Evolutionary conservation across 2,329 filamentous ascomycete genomes (phyloP), one percentile per base, ranked within the genome.

Genomic region (Talaromyces piceae): DNA sequence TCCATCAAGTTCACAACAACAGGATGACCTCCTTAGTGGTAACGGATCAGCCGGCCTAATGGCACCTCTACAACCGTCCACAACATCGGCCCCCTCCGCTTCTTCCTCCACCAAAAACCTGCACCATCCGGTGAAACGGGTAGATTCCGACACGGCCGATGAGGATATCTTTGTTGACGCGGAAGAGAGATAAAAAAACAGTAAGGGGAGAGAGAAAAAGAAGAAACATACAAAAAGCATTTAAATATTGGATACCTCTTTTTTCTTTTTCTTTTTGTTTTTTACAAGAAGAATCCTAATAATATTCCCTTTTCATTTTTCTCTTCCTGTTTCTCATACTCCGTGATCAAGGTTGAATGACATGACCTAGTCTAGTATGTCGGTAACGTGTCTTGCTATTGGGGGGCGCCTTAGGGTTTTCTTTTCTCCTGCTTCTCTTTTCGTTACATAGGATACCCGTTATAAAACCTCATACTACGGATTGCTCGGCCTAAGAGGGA

Each of bases 101-200:
- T n/a, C n/a, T n/a, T 39, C 23, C 8, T 54, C 50, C 5, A 31
- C 47, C 23, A 55, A 41, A 27, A 47, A 53, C 13, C 28, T 54
- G 13, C 47, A 52, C 26, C 48, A 59, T 33, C 45, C 57, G 7
- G 55, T 72, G 43, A 63, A 67, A 52, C 64, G 70, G 25, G 62
- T 62, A 41, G 69, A 72, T 52, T 70, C 71, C 1, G 57, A 62
- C 48, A 71, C 69, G 11, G 63, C 64, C 16, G 65, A 68, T 28
- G 58, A 68, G 37, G 69, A 74, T 46, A 59, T 68, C 37, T 74
- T 74, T 56, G 70, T 75, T 41, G 72, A 74, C 60, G 72, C 72
- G 33, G 53, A 64, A 54, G 63, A 66, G 49, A 55, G 54, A 27
- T 52, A 58, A 59, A 45, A 13, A n/a, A n/a, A n/a, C n/a, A n/a